Conservation (phyloP, 2,329 filamentous ascomycete genomes). For the Cadophora malorum region DNA sequence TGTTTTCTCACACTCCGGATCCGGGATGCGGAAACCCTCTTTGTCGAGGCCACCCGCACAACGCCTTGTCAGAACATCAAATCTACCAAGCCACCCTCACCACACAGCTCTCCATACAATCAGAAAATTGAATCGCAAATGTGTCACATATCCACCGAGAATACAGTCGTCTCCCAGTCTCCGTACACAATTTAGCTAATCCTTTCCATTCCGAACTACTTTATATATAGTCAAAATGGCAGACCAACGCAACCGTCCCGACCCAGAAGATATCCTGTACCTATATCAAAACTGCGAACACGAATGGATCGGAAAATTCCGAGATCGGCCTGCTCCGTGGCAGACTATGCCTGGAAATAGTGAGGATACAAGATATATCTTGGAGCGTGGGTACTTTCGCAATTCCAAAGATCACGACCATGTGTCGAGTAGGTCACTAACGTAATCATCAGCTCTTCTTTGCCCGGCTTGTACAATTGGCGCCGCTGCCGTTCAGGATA, state of each 20-base stretch:
- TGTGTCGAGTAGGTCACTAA: too few species aligned
- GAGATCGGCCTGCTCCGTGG: not conserved
- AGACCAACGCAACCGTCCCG: not conserved
- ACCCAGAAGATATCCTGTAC: not conserved
- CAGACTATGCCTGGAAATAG: not conserved
- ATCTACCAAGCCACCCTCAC: too few species aligned
- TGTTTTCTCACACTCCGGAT: not conserved
- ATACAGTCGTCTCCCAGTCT: too few species aligned
- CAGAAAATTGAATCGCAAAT: too few species aligned
- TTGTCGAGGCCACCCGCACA: not conserved
- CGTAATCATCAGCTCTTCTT: not conserved
- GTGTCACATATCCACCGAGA: too few species aligned
- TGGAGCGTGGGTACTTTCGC: not conserved
- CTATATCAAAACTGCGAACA: slow-evolving; percentile 1
- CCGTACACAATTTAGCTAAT: too few species aligned
- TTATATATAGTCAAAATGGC: not conserved
- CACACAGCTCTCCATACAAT: too few species aligned
- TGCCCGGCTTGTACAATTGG: slow-evolving; percentile 1
- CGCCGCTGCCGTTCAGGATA: not conserved
- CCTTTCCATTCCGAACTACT: too few species aligned
- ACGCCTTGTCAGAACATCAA: not conserved
- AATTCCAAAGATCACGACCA: too few species aligned
- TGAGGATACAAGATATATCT: not conserved
- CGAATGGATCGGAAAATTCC: not conserved
- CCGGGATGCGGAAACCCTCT: not conserved